phyloP scores from a whole-genome alignment of 2,329 filamentous ascomycete genomes.

The Dryadomyces quercivorus region DNA sequence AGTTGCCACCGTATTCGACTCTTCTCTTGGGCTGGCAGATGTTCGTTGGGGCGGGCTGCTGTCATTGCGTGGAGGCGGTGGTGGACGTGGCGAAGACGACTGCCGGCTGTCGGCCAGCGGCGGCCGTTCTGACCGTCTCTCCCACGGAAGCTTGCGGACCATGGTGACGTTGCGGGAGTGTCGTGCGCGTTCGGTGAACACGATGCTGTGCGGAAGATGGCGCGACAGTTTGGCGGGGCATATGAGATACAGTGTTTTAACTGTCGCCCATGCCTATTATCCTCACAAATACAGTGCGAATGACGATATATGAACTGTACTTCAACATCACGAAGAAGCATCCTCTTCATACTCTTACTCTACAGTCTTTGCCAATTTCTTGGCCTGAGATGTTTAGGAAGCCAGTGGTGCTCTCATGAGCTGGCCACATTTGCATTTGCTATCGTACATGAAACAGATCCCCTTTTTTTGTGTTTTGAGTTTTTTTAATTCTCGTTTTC shows the following conservation, averaged over 20 bases:
- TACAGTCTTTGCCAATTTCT: too few relatives aligned
- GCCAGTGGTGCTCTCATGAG: too few relatives aligned
- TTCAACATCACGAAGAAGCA: too few relatives aligned
- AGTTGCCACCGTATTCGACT: background rate
- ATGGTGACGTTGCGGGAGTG: conserved; percentile 6
- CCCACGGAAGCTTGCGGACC: conserved; percentile 14
- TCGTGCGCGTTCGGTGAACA: too few relatives aligned
- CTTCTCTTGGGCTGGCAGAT: background rate
- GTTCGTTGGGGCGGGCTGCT: background rate
- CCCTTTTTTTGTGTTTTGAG: too few relatives aligned
- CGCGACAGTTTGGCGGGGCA: too few relatives aligned
- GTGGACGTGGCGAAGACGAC: background rate
- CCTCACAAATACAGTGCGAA: background rate
- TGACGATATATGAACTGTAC: background rate
- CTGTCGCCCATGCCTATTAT: too few relatives aligned
- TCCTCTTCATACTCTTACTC: too few relatives aligned
- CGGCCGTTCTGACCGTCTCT: background rate
- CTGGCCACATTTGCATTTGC: background rate
- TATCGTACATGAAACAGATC: background rate
- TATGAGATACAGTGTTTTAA: too few relatives aligned
- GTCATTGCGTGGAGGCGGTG: background rate
- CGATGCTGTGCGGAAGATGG: too few relatives aligned
- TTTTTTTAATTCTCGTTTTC: too few relatives aligned
- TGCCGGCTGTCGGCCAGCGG: background rate
- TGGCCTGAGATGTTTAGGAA: too few relatives aligned